phyloP scores from a whole-genome alignment of 129 eudicot species.

The Pulicaria dysenterica region DNA sequence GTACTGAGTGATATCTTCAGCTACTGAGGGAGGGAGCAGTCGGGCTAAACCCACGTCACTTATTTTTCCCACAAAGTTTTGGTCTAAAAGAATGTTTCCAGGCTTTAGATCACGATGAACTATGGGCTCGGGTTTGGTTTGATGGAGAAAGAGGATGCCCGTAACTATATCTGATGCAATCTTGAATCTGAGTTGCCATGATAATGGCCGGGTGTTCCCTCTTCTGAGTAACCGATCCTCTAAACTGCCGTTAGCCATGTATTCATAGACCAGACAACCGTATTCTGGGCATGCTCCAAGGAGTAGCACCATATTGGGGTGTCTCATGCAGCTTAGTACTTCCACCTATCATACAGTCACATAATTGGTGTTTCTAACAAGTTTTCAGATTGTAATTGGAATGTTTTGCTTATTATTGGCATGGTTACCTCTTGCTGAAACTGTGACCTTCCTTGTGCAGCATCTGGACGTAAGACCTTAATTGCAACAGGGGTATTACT shows the following conservation, averaged over 20 bases:
- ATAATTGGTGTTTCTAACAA: no score
- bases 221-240: conserved; percentile 59
- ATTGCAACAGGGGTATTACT: conserved; percentile 68
- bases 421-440: conserved; percentile 64
- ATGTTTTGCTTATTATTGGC: no score
- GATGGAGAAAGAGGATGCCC: conserved; percentile 68
- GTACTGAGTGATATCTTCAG: conserved; percentile 68
- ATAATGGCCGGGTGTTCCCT: conserved; percentile 53
- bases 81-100: conserved; percentile 68
- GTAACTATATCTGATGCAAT: conserved; percentile 72
- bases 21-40: conserved; percentile 60
- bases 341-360: conserved; percentile 44
- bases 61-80: conserved; percentile 64
- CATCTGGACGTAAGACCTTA: conserved; percentile 76
- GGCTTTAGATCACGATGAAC: conserved; percentile 89
- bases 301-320: conserved; percentile 74
- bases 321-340: conserved; percentile 66
- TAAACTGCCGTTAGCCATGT: conserved; percentile 79
- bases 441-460: conserved; percentile 77
- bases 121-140: conserved; percentile 74
- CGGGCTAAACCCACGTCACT: conserved; percentile 78
- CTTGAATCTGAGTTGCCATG: conserved; percentile 72
- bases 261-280: conserved; percentile 72
- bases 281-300: conserved; percentile 90
- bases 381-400: no score